Percentiles rank a stretch among this genome's conserved stretches.
These are phyloP conservation scores for Ascobolus immersus DNA, from an alignment of 495 filamentous ascomycete species.

Conservation along the genomic window DNA sequence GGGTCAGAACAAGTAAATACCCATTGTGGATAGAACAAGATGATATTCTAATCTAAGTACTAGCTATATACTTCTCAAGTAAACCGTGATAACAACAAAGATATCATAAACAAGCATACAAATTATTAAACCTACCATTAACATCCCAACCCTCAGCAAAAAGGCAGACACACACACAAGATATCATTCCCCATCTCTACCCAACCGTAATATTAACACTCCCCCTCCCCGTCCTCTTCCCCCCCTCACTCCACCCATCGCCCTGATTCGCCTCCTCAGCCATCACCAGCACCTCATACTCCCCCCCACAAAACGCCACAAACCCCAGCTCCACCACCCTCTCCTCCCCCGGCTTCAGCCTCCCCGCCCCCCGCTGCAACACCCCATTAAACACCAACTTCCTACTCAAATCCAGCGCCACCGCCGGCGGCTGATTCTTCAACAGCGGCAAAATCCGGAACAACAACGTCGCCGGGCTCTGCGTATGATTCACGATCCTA, in stretches of 20 bases:
- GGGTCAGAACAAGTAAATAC: no score
- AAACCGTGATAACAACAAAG: no score
- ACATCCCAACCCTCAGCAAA: no score
- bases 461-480: slow-evolving; percentile 39
- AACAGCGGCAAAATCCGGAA: slow-evolving; percentile 56
- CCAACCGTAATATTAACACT: no score
- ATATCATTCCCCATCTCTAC: no score
- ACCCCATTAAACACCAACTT: slow-evolving; percentile 65
- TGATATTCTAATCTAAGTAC: no score
- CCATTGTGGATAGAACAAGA: no score
- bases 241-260: slow-evolving; percentile 6
- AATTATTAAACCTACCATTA: no score
- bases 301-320: slow-evolving; percentile 47
- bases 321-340: slow-evolving; percentile 35
- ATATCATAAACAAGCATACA: no score
- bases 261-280: slow-evolving; percentile 56
- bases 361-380: slow-evolving; percentile 44
- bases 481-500: slow-evolving; percentile 44
- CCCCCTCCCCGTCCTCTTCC: slow-evolving; percentile 1
- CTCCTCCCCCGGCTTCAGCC: slow-evolving; percentile 29
- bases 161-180: no score
- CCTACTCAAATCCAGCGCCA: slow-evolving; percentile 60
- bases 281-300: slow-evolving; percentile 56
- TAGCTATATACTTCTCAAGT: no score
- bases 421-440: slow-evolving; percentile 41